Conservation (phyloP, 2,329 filamentous ascomycete genomes). For the Fusarium agapanthi region DNA sequence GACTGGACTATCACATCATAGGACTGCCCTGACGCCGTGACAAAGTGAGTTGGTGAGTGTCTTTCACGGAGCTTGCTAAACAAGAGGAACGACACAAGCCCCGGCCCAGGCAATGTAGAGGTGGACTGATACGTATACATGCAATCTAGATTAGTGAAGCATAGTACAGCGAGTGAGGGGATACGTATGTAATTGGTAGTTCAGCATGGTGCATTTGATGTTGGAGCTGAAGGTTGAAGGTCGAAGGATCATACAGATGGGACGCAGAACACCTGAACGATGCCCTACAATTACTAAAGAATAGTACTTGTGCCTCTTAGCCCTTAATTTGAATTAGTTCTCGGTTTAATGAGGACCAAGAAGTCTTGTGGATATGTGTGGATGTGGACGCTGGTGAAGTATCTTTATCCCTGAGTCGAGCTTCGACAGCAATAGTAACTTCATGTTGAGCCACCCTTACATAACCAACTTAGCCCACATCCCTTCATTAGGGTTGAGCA, state of each 20-base stretch:
- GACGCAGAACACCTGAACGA: background rate
- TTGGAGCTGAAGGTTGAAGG: background rate
- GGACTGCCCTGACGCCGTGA: background rate
- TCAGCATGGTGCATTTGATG: background rate
- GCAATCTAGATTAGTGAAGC: background rate
- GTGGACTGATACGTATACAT: background rate
- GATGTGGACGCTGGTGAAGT: background rate
- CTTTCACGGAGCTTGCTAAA: background rate
- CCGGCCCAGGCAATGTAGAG: background rate
- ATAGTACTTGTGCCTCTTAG: background rate
- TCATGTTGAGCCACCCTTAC: background rate
- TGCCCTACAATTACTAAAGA: background rate
- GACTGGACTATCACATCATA: background rate
- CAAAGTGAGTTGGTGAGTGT: background rate
- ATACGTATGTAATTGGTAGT: background rate
- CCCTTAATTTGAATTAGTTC: background rate
- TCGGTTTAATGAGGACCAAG: background rate
- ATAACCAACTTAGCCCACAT: background rate
- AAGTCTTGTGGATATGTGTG: background rate
- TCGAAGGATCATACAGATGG: background rate
- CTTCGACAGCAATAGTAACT: background rate
- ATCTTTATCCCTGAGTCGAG: background rate
- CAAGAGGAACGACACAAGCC: background rate
- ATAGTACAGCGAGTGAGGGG: background rate
- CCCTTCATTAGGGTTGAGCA: rapidly evolving